phyloP scores from a whole-genome alignment of 208 protist species.

The Trypanosomatidae sp. region DNA sequence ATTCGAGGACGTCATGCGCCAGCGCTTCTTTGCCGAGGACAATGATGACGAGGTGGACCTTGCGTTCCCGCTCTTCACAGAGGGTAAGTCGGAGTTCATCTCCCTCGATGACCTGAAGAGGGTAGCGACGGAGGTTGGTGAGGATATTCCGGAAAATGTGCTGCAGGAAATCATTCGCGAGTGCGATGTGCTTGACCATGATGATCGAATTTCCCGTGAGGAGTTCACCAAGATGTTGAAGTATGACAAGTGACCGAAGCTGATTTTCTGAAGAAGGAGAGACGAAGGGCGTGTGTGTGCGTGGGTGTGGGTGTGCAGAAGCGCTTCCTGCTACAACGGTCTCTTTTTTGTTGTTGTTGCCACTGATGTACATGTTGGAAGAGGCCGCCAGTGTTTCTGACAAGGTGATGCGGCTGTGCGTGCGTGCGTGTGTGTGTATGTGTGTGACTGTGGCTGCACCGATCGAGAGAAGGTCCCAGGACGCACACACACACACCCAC shows the following conservation, averaged over 20 bases:
- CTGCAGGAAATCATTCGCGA: slow-evolving; percentile 96
- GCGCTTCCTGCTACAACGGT: background rate
- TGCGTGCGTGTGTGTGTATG: background rate
- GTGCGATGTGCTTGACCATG: slow-evolving; percentile 93
- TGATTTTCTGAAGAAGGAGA: slow-evolving; percentile 11
- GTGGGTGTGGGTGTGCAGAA: no score
- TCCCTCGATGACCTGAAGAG: slow-evolving; percentile 96
- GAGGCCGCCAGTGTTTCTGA: no score
- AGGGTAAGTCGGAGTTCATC: slow-evolving; percentile 94
- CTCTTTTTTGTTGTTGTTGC: slow-evolving; percentile 5
- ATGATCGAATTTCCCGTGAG: slow-evolving; percentile 92
- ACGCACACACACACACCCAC: background rate
- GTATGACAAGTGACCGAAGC: slow-evolving; percentile 23
- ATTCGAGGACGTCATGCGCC: slow-evolving; percentile 92
- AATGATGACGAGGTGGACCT: slow-evolving; percentile 90
- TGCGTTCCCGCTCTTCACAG: slow-evolving; percentile 95
- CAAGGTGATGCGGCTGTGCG: background rate
- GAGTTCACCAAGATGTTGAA: slow-evolving; percentile 96
- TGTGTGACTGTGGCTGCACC: background rate
- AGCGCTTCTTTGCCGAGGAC: slow-evolving; percentile 90
- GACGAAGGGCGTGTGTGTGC: background rate
- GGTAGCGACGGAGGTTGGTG: slow-evolving; percentile 93
- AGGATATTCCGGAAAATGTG: slow-evolving; percentile 96
- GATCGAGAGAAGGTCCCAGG: no score
- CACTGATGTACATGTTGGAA: background rate